These are phyloP conservation scores for Floccularia luteovirens DNA, from an alignment of 768 basidiomycete genomes.

Conservation along the genomic window DNA sequence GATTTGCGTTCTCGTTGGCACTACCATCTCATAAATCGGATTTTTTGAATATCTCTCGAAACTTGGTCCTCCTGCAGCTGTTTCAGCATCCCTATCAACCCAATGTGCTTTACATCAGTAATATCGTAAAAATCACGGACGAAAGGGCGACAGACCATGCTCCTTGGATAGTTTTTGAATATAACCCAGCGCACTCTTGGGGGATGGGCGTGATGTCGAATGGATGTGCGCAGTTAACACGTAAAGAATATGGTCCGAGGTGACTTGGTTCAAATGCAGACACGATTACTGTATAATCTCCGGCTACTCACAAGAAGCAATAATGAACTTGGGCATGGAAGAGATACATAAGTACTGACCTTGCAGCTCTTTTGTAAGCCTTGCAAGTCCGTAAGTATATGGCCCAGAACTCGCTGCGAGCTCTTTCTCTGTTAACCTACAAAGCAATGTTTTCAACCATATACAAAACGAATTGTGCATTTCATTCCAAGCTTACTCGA, in stretches of 20 bases:
- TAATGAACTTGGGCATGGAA: too few species aligned
- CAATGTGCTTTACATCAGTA: neutral
- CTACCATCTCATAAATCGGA: conserved; percentile 57
- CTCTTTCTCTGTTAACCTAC: conserved; percentile 57
- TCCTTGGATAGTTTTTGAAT: conserved; percentile 56
- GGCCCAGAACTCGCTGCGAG: conserved; percentile 68
- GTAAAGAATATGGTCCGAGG: conserved; percentile 57
- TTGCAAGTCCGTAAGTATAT: conserved; percentile 74
- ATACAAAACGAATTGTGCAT: neutral
- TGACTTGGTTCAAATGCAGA: conserved; percentile 79
- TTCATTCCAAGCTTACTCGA: conserved; percentile 47
- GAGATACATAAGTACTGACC: conserved; percentile 35
- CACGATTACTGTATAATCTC: conserved; percentile 76
- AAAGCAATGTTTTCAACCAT: neutral
- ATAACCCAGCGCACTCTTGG: conserved; percentile 92
- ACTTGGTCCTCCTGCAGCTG: conserved; percentile 65
- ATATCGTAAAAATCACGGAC: neutral
- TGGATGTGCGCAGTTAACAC: conserved; percentile 51
- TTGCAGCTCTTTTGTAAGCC: conserved; percentile 38
- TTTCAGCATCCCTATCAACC: conserved; percentile 42
- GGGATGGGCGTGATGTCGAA: conserved; percentile 63
- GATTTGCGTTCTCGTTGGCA: conserved; percentile 45
- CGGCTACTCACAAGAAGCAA: conserved; percentile 34
- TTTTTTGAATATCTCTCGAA: conserved; percentile 59
- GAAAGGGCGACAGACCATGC: conserved; percentile 48